These are phyloP conservation scores for Monosporozyma siamensis DNA, from an alignment of 805 yeast species.

Conservation along the genomic window DNA sequence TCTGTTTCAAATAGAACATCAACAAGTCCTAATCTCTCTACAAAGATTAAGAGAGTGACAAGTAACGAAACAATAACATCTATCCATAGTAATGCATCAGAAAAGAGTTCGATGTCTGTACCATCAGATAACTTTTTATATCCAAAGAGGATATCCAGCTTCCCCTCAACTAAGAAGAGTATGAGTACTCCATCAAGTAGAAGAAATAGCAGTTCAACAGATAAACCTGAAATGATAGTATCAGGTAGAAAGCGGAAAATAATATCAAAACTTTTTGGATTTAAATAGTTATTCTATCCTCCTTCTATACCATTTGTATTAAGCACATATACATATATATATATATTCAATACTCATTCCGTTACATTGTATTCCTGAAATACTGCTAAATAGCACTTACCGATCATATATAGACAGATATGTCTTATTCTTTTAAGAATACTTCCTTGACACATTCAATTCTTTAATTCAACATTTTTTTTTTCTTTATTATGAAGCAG, in stretches of 20 bases:
- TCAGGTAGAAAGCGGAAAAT: slow-evolving; percentile 7
- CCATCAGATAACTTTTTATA: slow-evolving; percentile 1
- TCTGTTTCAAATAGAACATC: no score
- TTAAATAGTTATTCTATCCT: no score
- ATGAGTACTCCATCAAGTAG: slow-evolving; percentile 12
- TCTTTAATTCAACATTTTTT: no score
- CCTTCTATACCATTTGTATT: background rate
- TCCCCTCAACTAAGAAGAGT: slow-evolving; percentile 3
- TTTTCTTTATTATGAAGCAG: no score
- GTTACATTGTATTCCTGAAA: no score
- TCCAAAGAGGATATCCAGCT: slow-evolving; percentile 6
- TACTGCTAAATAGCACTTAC: no score
- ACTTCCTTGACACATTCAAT: no score
- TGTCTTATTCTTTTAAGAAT: no score
- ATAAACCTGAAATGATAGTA: slow-evolving; percentile 7
- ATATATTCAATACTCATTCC: no score
- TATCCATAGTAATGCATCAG: slow-evolving; percentile 8
- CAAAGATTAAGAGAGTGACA: background rate
- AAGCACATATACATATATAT: background rate
- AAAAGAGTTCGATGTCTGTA: slow-evolving; percentile 10
- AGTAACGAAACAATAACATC: background rate
- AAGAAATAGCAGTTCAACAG: slow-evolving; percentile 10
- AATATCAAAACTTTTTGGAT: slow-evolving; percentile 12
- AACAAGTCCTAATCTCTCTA: slow-evolving; percentile 1
- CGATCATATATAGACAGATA: no score